A percentile compares a stretch with the other conserved stretches of the same genome.
These are phyloP conservation scores for Trichoderma atrobrunneum DNA, from an alignment of 2,329 filamentous ascomycete species.

Conservation along the genomic window DNA sequence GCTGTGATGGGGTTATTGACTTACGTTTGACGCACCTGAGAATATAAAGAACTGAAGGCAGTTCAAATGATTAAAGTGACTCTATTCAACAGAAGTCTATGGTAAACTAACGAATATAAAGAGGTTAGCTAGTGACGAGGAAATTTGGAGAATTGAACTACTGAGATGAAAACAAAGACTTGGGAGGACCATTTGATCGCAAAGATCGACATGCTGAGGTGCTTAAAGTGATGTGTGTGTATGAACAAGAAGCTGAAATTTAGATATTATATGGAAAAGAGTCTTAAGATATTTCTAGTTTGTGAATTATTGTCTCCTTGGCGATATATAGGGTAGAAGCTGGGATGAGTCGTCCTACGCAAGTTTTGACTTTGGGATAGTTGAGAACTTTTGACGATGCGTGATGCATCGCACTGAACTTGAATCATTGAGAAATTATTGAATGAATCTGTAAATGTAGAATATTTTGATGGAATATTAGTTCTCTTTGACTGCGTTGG, in stretches of 20 bases:
- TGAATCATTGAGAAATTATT: not conserved
- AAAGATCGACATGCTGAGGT: not conserved
- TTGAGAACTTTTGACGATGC: not conserved
- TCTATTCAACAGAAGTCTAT: no score
- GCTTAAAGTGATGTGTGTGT: no score
- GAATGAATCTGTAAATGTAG: accelerated
- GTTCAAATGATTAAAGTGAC: not conserved
- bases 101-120: no score
- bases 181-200: not conserved
- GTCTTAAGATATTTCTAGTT: not conserved
- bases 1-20: not conserved
- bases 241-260: not conserved
- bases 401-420: accelerated
- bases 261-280: no score
- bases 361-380: not conserved
- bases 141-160: not conserved
- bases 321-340: not conserved
- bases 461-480: accelerated
- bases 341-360: not conserved
- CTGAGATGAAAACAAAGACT: not conserved
- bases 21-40: not conserved
- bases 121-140: no score
- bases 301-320: not conserved
- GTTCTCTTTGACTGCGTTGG: not conserved
- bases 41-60: not conserved